A percentile compares a stretch with the other conserved stretches of the same genome.
Evolutionary conservation across 805 yeast genomes (phyloP).

Genomic region (Tetrapisispora taiwanensis): DNA sequence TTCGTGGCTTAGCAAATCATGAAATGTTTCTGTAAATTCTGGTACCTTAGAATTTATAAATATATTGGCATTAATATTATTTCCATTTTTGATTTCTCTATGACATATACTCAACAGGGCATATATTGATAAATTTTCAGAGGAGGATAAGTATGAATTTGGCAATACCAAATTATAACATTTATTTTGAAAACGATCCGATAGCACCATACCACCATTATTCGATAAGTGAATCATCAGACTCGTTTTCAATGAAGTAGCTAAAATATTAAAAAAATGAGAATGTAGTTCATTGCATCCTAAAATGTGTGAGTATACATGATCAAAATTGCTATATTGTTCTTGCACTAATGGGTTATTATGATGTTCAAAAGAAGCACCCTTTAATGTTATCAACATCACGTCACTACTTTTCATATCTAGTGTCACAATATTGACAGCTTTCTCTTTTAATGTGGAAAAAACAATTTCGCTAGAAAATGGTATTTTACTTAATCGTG

Average conservation of each 20-base stretch:
- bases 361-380: conserved; percentile 16
- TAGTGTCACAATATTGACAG: conserved; percentile 15
- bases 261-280: conserved; percentile 16
- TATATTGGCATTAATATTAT: conserved; percentile 10
- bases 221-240: conserved; percentile 20
- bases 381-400: conserved; percentile 21
- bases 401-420: conserved; percentile 11
- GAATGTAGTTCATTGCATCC: conserved; percentile 25
- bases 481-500: conserved; percentile 32
- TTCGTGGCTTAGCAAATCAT: conserved; percentile 9
- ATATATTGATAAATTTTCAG: conserved; percentile 24
- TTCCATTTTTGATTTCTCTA: conserved; percentile 8
- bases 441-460: conserved; percentile 24
- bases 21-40: conserved; percentile 11
- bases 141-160: conserved; percentile 18
- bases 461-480: conserved; percentile 60
- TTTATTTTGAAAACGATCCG: conserved; percentile 16
- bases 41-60: conserved; percentile 15
- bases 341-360: conserved; percentile 11
- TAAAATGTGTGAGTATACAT: conserved; percentile 20
- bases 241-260: conserved; percentile 13
- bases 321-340: conserved; percentile 19
- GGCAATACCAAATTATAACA: conserved; percentile 17
- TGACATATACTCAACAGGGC: conserved; percentile 16
- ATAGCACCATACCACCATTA: conserved; percentile 14